A percentile compares a stretch with the other conserved stretches of the same genome.
These are phyloP conservation scores for Stereocaulon alpinum DNA, from an alignment of 495 filamentous ascomycete genomes.

Conservation along the genomic window DNA sequence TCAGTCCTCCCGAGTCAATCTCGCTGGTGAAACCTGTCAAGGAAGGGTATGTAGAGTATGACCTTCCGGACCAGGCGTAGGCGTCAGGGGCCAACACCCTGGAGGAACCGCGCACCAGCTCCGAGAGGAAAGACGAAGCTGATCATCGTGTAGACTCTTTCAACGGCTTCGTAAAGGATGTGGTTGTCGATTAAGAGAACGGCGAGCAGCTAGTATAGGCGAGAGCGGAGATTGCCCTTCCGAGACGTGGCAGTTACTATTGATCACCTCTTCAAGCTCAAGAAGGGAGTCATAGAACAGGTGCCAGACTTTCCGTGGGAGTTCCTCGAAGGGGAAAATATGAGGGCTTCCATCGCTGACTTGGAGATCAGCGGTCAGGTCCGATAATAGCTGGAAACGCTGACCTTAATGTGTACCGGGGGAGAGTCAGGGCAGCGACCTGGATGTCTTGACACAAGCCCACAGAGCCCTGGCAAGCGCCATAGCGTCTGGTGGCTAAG, in stretches of 20 bases:
- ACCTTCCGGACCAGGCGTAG: too few species aligned
- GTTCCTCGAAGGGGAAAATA: not conserved
- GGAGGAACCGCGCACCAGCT: too few species aligned
- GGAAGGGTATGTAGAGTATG: too few species aligned
- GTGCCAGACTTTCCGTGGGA: not conserved
- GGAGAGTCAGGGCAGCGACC: too few species aligned
- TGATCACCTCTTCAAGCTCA: not conserved
- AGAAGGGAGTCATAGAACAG: not conserved
- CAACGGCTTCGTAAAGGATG: not conserved
- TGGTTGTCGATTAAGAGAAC: not conserved
- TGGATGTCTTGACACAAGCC: too few species aligned
- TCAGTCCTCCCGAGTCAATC: too few species aligned
- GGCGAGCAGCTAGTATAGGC: not conserved
- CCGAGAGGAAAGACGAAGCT: not conserved
- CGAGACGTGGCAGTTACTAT: not conserved
- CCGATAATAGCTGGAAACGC: too few species aligned
- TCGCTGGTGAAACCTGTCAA: too few species aligned
- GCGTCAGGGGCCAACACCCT: too few species aligned
- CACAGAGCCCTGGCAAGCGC: too few species aligned
- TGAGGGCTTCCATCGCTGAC: not conserved
- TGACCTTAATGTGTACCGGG: too few species aligned
- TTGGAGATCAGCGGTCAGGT: not conserved
- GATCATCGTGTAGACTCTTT: not conserved
- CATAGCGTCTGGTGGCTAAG: too few species aligned
- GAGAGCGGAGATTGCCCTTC: not conserved